Conservation (phyloP, 441 rosid genomes). For the Cnidoscolus chayamansa region DNA sequence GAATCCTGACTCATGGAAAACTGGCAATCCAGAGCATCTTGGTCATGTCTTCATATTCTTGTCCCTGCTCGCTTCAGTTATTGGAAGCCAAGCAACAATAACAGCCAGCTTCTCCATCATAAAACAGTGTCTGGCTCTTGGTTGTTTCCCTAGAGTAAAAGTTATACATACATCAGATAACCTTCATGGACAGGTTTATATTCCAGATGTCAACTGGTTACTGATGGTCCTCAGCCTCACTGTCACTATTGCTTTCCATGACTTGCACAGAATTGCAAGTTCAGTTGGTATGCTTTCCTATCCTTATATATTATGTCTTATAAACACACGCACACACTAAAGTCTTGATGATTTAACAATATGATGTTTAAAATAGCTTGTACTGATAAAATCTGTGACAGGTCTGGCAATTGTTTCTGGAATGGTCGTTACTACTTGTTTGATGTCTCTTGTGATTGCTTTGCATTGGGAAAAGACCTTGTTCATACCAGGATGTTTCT, state of each 20-base stretch:
- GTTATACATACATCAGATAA: slow-evolving; percentile 57
- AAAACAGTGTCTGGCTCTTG: slow-evolving; percentile 60
- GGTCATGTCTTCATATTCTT: slow-evolving; percentile 40
- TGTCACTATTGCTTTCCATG: slow-evolving; percentile 46
- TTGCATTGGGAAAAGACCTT: slow-evolving; percentile 53
- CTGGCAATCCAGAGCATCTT: slow-evolving; percentile 35
- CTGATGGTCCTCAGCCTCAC: slow-evolving; percentile 60
- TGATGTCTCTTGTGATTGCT: slow-evolving; percentile 66
- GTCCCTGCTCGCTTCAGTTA: slow-evolving; percentile 53
- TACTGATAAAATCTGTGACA: slow-evolving; percentile 24
- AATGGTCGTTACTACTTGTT: slow-evolving; percentile 64
- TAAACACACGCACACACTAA: too few species aligned
- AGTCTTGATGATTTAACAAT: too few species aligned
- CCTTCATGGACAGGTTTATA: slow-evolving; percentile 59
- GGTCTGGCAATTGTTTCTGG: slow-evolving; percentile 52
- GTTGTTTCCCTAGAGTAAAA: slow-evolving; percentile 62
- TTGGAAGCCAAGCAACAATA: slow-evolving; percentile 74
- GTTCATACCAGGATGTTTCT: slow-evolving; percentile 39
- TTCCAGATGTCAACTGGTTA: slow-evolving; percentile 61
- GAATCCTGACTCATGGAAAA: slow-evolving; percentile 21
- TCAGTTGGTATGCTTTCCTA: slow-evolving; percentile 41
- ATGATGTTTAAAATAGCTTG: background rate
- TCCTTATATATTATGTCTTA: too few species aligned
- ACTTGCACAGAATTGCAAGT: slow-evolving; percentile 37
- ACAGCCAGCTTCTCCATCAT: slow-evolving; percentile 69